Evolutionary conservation across 805 yeast genomes (phyloP).

Genomic region (Phaffomyces antillensis): DNA sequence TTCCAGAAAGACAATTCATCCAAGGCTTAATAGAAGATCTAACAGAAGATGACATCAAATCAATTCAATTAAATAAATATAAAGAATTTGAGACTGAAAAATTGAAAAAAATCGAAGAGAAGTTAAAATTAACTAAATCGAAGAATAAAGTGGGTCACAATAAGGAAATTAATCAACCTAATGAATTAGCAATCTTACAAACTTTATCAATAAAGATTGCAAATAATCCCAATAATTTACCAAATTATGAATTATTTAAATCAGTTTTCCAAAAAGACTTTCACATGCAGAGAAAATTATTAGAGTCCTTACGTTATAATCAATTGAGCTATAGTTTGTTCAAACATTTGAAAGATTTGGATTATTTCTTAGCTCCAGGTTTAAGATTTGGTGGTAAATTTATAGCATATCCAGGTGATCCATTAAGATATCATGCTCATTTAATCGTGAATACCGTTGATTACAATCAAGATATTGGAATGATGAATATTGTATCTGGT

Average conservation of each 20-base stretch:
- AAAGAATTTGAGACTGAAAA: slow-evolving; percentile 3
- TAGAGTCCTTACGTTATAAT: slow-evolving; percentile 2
- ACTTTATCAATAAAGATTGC: slow-evolving; percentile 13
- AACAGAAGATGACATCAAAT: slow-evolving; percentile 10
- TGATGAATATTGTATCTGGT: slow-evolving; percentile 64
- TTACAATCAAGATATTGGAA: slow-evolving; percentile 44
- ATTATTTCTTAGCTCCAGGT: slow-evolving; percentile 71
- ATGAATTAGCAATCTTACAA: slow-evolving; percentile 10
- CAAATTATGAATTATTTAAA: slow-evolving; percentile 10
- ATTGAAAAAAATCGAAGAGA: slow-evolving; percentile 5
- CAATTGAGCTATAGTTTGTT: slow-evolving; percentile 10
- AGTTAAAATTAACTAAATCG: slow-evolving; percentile 1
- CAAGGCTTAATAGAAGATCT: slow-evolving; percentile 9
- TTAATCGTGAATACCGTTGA: slow-evolving; percentile 51
- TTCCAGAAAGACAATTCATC: slow-evolving; percentile 36
- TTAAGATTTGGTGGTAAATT: slow-evolving; percentile 85
- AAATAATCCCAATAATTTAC: slow-evolving; percentile 13
- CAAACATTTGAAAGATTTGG: slow-evolving; percentile 21
- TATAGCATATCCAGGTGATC: slow-evolving; percentile 93
- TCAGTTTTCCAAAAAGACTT: slow-evolving; percentile 11
- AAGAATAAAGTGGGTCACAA: not conserved
- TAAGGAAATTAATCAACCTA: not conserved
- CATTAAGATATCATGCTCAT: slow-evolving; percentile 85
- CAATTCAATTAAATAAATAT: slow-evolving; percentile 7
- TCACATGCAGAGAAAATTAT: slow-evolving; percentile 5